Base-by-base conservation (phyloP, 169 alveolate species). In the Plasmodium sp. region DNA sequence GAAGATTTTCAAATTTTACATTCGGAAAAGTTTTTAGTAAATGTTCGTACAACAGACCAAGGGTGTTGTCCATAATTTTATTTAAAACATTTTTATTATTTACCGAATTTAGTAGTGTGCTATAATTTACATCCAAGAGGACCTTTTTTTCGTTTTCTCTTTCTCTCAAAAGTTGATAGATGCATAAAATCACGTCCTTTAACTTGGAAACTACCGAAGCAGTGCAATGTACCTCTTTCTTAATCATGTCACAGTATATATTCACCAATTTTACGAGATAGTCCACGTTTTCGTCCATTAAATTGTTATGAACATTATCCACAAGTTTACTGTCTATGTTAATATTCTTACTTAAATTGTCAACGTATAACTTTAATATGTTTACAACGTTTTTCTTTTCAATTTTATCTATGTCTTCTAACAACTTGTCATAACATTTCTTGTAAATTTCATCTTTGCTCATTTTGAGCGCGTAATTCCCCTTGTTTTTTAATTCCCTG, bases 341-440 rank as follows among this genome's bases (percentile, higher is more conserved):
- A 27, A 86, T 77, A 51, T 77, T 79, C 12, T 54, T 75, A 71
- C 80, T 75, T 86, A 58, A 86, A 86, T 86, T 86, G 81, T 86
- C 93, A 33, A 77, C 45, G 77, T 86, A 86, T 86, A 86, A n/a
- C 81, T 79, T 86, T 86, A 86, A 79, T 77, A 86, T 86, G 72
- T 86, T 86, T 86, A 86, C 67, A 9, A 86, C 51, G 45, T 77
- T 86, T 12, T 86, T 48, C 31, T 86, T 86, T 10, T 77, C 93
- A 54, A 86, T 86, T 41, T 86, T 51, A 58, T 86, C 88, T 86
- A 86, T 34, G 12, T 86, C 67, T 22, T 86, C 93, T 39, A 31
- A 58, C 67, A 86, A 75, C 56, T 75, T 86, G 36, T 31, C 48
- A 34, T 71, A 86, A 33, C 82, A 86, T 18, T 86, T 86, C 67